A percentile compares a stretch with the other conserved stretches of the same genome.
phyloP scores from a whole-genome alignment of 2,329 filamentous ascomycete genomes.

The Microsporum canis region DNA sequence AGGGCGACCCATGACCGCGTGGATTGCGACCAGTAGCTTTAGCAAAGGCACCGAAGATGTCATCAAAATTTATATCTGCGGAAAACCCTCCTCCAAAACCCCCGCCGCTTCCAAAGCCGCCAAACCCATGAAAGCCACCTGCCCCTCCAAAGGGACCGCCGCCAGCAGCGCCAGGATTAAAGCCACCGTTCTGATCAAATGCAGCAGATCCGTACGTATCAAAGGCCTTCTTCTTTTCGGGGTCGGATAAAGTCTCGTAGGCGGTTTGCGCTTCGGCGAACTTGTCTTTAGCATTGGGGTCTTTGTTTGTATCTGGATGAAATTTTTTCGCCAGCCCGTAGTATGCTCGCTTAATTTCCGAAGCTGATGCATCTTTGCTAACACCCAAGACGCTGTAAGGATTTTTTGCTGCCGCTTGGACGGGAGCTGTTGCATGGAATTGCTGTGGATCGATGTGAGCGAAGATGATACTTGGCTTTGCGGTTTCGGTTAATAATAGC shows the following conservation, averaged over 20 bases:
- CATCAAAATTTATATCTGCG: conserved; percentile 86
- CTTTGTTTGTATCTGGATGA: conserved; percentile 97
- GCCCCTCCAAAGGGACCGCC: conserved; percentile 45
- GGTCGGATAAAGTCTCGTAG: conserved; percentile 86
- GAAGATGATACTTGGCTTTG: conserved; percentile 1
- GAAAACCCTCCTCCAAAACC: conserved; percentile 55
- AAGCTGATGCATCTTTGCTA: conserved; percentile 62
- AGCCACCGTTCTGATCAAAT: conserved; percentile 56
- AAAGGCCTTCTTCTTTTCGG: conserved; percentile 84
- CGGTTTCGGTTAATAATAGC: neutral
- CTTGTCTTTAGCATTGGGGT: conserved; percentile 81
- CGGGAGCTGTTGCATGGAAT: conserved; percentile 40
- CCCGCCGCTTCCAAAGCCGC: conserved; percentile 40
- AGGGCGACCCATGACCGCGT: conserved; percentile 50
- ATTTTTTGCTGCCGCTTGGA: conserved; percentile 67
- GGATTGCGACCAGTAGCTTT: conserved; percentile 44
- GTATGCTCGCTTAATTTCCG: conserved; percentile 96
- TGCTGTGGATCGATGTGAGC: conserved; percentile 18
- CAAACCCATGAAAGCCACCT: conserved; percentile 49
- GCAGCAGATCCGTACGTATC: conserved; percentile 82
- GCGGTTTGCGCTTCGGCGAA: conserved; percentile 87
- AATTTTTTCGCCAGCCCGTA: conserved; percentile 96
- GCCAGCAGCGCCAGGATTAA: conserved; percentile 58
- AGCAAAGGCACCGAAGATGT: conserved; percentile 80
- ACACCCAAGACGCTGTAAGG: conserved; percentile 85